Conservation (phyloP, 345 rosid species). For the Aquilaria sinensis region DNA sequence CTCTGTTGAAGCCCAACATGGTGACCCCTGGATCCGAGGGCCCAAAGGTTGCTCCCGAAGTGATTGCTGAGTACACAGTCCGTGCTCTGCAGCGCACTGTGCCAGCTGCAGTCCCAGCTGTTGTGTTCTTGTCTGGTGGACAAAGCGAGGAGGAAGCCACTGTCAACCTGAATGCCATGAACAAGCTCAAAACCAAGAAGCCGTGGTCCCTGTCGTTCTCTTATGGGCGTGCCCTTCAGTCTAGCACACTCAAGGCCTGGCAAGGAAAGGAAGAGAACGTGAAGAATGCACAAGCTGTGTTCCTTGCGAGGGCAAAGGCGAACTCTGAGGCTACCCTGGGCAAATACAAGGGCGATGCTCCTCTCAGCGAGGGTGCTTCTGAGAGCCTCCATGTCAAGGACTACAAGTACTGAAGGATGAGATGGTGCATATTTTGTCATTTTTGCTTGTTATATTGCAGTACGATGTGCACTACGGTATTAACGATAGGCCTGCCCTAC, state of each 20-base stretch:
- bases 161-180: conserved; percentile 82
- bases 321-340: conserved; percentile 93
- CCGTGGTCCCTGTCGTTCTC: conserved; percentile 91
- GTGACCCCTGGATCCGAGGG: conserved; percentile 92
- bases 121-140: conserved; percentile 85
- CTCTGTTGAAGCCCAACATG: conserved; percentile 93
- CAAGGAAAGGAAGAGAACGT: conserved; percentile 70
- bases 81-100: conserved; percentile 77
- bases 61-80: conserved; percentile 70
- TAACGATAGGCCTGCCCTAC: conserved; percentile 4
- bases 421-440: conserved; percentile 1
- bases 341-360: conserved; percentile 69
- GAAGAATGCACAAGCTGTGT: conserved; percentile 54
- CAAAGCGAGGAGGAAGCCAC: conserved; percentile 96
- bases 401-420: conserved; percentile 59
- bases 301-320: conserved; percentile 72
- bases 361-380: conserved; percentile 57
- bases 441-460: conserved; percentile 14
- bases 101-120: conserved; percentile 87
- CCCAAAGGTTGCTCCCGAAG: conserved; percentile 68
- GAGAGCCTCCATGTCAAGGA: conserved; percentile 93
- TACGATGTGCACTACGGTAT: background rate
- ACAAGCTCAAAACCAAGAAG: conserved; percentile 69
- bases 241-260: conserved; percentile 93
- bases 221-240: conserved; percentile 89